A percentile compares a stretch with the other conserved stretches of the same genome.
Evolutionary conservation across 768 basidiomycete genomes (phyloP).

Genomic region (Boletales sp.): DNA sequence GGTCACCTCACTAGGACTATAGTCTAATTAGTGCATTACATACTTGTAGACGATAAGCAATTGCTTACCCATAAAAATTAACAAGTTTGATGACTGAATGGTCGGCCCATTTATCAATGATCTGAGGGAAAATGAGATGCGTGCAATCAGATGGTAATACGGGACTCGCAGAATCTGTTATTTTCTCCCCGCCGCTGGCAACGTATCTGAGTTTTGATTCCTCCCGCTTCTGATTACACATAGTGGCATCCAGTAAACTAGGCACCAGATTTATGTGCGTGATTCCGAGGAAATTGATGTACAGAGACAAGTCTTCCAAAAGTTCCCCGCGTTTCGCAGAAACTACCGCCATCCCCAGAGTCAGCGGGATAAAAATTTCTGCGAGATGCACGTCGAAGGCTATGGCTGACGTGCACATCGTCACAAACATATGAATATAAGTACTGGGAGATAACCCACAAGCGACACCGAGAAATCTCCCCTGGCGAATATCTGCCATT

Average conservation of each 20-base stretch:
- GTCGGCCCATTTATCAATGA: conserved; percentile 46
- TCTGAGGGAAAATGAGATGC: conserved; percentile 13
- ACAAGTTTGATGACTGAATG: conserved; percentile 42
- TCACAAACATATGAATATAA: background rate
- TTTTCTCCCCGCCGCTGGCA: conserved; percentile 51
- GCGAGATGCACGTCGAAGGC: conserved; percentile 52
- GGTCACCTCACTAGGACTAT: conserved; percentile 47
- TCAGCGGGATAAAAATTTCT: conserved; percentile 40
- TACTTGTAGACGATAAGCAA: background rate
- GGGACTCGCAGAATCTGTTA: conserved; percentile 44
- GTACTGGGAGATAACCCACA: conserved; percentile 30
- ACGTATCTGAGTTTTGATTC: conserved; percentile 40
- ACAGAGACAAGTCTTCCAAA: conserved; percentile 41
- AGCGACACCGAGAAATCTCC: conserved; percentile 40
- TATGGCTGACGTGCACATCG: conserved; percentile 33
- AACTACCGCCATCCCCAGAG: conserved; percentile 43
- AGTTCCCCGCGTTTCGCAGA: conserved; percentile 38
- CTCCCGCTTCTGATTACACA: conserved; percentile 30
- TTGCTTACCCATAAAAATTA: conserved; percentile 45
- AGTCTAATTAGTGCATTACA: background rate
- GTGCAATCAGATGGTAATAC: background rate
- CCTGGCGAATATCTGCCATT: conserved; percentile 24
- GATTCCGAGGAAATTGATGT: conserved; percentile 38
- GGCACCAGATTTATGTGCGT: conserved; percentile 53
- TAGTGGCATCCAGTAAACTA: conserved; percentile 49